Conservation (phyloP, 768 basidiomycete species). For the Termitomyces sp. region DNA sequence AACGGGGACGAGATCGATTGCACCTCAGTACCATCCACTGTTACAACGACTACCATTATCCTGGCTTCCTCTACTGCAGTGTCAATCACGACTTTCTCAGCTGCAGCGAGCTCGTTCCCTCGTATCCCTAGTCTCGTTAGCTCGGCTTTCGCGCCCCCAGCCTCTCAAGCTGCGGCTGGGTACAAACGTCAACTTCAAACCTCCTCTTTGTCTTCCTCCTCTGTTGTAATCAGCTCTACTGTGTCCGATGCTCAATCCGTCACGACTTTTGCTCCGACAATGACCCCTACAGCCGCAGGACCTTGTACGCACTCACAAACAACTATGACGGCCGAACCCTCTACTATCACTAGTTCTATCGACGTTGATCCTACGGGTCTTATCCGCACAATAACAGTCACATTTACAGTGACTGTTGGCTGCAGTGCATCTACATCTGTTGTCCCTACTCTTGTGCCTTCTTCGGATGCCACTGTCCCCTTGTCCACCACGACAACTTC, state of each 20-base stretch:
- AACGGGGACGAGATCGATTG: neutral
- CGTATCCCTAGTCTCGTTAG: neutral
- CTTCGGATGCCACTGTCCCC: neutral
- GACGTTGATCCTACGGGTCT: conserved; percentile 11
- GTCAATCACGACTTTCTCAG: conserved; percentile 7
- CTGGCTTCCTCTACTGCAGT: conserved; percentile 3
- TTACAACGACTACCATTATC: conserved; percentile 3
- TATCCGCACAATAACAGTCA: conserved; percentile 30
- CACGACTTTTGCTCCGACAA: neutral
- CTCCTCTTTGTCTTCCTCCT: neutral
- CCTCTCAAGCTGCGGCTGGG: conserved; percentile 5
- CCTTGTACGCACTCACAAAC: neutral
- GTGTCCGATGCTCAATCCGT: neutral
- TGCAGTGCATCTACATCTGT: conserved; percentile 10
- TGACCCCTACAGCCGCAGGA: neutral
- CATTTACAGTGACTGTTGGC: conserved; percentile 24
- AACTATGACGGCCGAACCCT: neutral
- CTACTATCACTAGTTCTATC: neutral
- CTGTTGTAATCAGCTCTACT: neutral
- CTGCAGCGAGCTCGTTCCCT: neutral
- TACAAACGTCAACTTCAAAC: conserved; percentile 15
- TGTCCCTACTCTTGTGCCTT: conserved; percentile 6
- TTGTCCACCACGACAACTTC: neutral
- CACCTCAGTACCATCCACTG: conserved; percentile 1
- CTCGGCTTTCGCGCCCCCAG: neutral